Conservation (phyloP, 2,329 filamentous ascomycete species). For the Fusarium paranaense region DNA sequence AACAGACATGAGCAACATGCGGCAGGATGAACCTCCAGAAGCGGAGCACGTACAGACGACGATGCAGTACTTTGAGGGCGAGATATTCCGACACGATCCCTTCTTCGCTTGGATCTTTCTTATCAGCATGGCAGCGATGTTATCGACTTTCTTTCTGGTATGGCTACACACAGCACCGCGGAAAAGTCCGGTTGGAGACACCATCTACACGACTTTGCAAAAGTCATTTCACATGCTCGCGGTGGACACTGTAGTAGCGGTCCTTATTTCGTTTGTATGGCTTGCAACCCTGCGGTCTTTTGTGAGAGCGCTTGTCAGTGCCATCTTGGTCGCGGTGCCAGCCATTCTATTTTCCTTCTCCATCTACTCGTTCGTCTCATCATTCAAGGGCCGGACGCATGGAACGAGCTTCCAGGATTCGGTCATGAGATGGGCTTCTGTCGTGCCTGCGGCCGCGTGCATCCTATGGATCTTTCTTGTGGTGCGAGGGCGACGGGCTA, state of each 20-base stretch:
- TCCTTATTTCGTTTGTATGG: conserved; percentile 91
- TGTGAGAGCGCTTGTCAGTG: conserved; percentile 82
- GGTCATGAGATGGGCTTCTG: conserved; percentile 87
- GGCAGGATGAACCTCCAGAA: conserved; percentile 51
- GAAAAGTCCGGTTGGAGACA: conserved; percentile 85
- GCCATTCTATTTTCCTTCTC: conserved; percentile 89
- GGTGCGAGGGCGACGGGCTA: conserved; percentile 80
- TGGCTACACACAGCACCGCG: conserved; percentile 85
- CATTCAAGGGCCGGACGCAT: conserved; percentile 81
- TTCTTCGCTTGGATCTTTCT: conserved; percentile 94
- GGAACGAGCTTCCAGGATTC: conserved; percentile 87
- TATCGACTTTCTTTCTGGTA: conserved; percentile 89
- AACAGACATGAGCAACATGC: conserved; percentile 58
- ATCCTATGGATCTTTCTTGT: conserved; percentile 87
- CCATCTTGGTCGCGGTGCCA: conserved; percentile 86
- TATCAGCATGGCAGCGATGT: conserved; percentile 83
- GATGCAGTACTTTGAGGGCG: conserved; percentile 69
- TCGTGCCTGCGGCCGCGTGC: conserved; percentile 79
- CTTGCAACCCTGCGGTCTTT: conserved; percentile 89
- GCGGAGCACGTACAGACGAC: conserved; percentile 52
- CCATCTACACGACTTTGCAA: conserved; percentile 90
- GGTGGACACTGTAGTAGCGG: conserved; percentile 89
- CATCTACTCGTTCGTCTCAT: conserved; percentile 90
- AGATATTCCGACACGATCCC: conserved; percentile 84
- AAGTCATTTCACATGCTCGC: conserved; percentile 90